phyloP scores from a whole-genome alignment of 192 early-diverging fungal genomes.

The Borealophlyctis nickersoniae region DNA sequence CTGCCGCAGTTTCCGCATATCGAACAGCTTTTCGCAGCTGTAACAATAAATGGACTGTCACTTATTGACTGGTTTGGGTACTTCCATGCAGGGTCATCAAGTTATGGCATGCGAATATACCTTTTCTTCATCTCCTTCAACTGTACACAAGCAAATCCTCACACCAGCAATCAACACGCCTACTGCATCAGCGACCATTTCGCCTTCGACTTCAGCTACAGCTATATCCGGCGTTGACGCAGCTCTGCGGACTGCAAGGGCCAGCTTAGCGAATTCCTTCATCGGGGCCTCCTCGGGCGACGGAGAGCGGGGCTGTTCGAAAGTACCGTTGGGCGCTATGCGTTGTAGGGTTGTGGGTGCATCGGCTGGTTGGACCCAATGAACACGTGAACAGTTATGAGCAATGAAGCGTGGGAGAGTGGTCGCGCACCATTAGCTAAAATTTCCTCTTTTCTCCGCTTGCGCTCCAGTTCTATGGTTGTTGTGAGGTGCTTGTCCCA shows the following conservation, averaged over 20 bases:
- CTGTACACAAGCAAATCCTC: constrained; percentile 24
- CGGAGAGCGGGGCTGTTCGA: background rate
- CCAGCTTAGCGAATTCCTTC: background rate
- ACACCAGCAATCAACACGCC: constrained; percentile 41
- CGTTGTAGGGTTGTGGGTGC: background rate
- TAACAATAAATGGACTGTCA: too few species aligned
- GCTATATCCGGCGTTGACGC: background rate
- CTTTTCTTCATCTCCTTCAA: constrained; percentile 35
- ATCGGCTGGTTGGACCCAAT: too few species aligned
- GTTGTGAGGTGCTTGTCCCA: constrained; percentile 35
- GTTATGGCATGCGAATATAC: too few species aligned
- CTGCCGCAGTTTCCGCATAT: constrained; percentile 44
- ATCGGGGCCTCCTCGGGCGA: background rate
- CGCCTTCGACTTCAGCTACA: constrained; percentile 35
- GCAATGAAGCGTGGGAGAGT: background rate
- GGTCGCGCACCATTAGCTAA: constrained; percentile 1
- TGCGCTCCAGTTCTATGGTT: constrained; percentile 14
- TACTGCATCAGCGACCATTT: constrained; percentile 43
- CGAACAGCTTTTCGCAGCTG: constrained; percentile 17
- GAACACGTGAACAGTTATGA: background rate
- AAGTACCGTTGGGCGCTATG: background rate
- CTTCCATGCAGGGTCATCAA: too few species aligned
- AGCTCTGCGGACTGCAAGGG: background rate
- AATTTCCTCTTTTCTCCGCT: constrained; percentile 21
- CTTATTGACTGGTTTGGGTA: too few species aligned